Evolutionary conservation across 345 rosid genomes (phyloP).

Genomic region (Populus deltoides): DNA sequence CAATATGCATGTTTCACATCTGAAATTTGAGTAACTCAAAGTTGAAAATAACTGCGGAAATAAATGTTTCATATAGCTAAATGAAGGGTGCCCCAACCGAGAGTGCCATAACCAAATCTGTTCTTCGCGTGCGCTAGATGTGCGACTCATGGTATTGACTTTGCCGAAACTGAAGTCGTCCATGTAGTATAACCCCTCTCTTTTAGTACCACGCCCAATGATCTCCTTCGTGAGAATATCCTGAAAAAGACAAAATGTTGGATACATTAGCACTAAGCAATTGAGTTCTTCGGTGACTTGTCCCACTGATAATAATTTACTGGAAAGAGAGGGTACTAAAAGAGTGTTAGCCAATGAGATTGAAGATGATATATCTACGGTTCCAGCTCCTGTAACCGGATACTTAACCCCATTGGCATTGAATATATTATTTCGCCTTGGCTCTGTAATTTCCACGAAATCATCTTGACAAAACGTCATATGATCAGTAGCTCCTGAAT

Average conservation of each 20-base stretch:
- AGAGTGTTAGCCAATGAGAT: neutral
- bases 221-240: too few species aligned
- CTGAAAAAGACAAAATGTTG: too few species aligned
- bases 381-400: too few species aligned
- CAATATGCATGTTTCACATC: too few species aligned
- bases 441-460: neutral
- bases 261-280: too few species aligned
- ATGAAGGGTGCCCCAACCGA: neutral
- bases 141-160: neutral
- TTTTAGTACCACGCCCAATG: neutral
- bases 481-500: neutral
- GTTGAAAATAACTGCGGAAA: neutral
- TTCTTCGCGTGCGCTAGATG: neutral
- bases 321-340: too few species aligned
- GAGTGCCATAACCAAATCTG: neutral
- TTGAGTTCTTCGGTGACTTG: too few species aligned
- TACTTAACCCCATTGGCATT: too few species aligned
- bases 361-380: neutral
- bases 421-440: too few species aligned
- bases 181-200: neutral
- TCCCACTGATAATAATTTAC: too few species aligned
- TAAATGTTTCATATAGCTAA: neutral
- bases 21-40: too few species aligned
- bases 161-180: neutral
- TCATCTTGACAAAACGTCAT: neutral